Percentiles rank a stretch among this genome's conserved stretches.
Conservation (phyloP, 805 yeast species). For the Candida chauliodis region DNA sequence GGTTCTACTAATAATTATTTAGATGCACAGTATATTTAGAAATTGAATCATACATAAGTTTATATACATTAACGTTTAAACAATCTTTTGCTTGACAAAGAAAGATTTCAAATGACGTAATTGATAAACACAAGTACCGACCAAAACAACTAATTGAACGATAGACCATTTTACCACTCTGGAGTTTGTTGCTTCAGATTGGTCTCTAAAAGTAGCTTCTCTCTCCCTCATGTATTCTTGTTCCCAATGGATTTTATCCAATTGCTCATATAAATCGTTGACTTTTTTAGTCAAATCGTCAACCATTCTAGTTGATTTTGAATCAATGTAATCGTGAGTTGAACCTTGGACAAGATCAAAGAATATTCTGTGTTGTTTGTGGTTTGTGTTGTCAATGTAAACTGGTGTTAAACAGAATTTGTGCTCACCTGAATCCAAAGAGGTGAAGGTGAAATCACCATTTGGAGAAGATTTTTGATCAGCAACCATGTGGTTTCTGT, state of each 20-base stretch:
- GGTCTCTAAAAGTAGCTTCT: constrained; percentile 74
- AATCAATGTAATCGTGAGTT: constrained; percentile 57
- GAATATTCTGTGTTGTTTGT: constrained; percentile 61
- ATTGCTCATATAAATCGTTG: constrained; percentile 36
- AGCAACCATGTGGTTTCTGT: constrained; percentile 75
- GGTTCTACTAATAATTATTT: no score
- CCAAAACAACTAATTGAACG: constrained; percentile 64
- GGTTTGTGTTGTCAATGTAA: constrained; percentile 68
- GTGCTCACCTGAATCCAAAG: constrained; percentile 83
- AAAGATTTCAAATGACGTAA: constrained; percentile 72
- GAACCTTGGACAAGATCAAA: constrained; percentile 73
- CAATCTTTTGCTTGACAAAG: constrained; percentile 84
- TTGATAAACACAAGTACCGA: constrained; percentile 72
- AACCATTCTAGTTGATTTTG: constrained; percentile 52
- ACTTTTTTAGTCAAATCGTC: constrained; percentile 37
- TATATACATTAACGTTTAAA: constrained; percentile 31
- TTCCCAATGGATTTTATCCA: constrained; percentile 39
- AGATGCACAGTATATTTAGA: no score
- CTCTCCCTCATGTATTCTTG: constrained; percentile 62
- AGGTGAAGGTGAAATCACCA: constrained; percentile 77
- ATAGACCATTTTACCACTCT: constrained; percentile 73
- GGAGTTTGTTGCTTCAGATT: constrained; percentile 70
- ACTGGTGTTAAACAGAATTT: constrained; percentile 63
- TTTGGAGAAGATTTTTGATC: constrained; percentile 56
- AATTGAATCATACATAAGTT: no score